Evolutionary conservation across 2,329 filamentous ascomycete species (phyloP), one percentile per base, ranked within the genome.

Genomic region (Cercospora beticola): DNA sequence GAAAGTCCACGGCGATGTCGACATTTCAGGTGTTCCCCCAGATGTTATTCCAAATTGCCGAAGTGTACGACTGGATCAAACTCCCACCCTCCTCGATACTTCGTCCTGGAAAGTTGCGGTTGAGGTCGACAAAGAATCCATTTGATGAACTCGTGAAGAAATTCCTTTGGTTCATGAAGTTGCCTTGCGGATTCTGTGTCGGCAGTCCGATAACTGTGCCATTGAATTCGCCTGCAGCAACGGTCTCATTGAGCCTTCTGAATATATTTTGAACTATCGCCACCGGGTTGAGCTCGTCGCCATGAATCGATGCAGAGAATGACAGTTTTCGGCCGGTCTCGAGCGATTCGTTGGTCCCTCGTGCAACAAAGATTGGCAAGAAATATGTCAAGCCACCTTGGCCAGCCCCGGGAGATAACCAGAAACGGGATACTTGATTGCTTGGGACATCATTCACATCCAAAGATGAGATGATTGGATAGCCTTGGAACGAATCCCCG

Each of bases 61-160:
- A 77, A 33, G 72, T 72, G 62, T 74, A 72, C 4, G 68, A 70
- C 52, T 70, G 46, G 1, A 67, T 56, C 16, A 74, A 54, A 7
- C 64, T 68, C 23, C 73, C 72, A 10, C 73, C 73, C 5, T 71
- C 68, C n/a, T 60, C 67, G 30, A 74, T 61, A 31, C 67, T 74
- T 7, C 68, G 83, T 77, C 86, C 89, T 75, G 89, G 89, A 75
- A 93, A 87, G 75, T 92, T 81, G 77, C 88, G 88, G 81, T 81
- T 81, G 2, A 80, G 74, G 64, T 81, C 80, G 3, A 90, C 90
- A 74, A 91, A 79, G 74, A 90, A 81, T 71, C 81, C 82, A 82
- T 83, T 74, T 33, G 67, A 68, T 56, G 72, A 73, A 62, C 70
- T 69, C 12, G 78, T 78, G 70, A 76, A 80, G 73, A 79, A 80